These are phyloP conservation scores for Salix arbutifolia DNA, from an alignment of 345 rosid species.

Conservation along the genomic window DNA sequence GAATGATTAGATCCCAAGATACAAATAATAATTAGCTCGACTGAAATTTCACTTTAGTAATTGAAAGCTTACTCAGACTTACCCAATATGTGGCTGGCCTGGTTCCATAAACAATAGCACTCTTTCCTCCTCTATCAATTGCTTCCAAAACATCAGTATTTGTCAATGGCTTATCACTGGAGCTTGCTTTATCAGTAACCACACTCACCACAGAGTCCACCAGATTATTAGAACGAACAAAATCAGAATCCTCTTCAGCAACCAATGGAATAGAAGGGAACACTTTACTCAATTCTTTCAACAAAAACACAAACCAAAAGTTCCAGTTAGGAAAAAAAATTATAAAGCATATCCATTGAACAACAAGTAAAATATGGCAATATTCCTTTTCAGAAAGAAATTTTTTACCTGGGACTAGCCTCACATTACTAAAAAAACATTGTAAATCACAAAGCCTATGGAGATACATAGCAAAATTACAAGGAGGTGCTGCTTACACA, in stretches of 20 bases:
- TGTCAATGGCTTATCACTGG: constrained; percentile 40
- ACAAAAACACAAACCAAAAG: constrained; percentile 13
- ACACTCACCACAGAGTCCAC: constrained; percentile 62
- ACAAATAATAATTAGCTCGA: no score
- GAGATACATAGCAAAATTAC: no score
- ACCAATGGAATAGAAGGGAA: constrained; percentile 89
- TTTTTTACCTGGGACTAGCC: no score
- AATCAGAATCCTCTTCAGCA: constrained; percentile 88
- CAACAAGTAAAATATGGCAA: neutral
- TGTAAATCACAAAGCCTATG: no score
- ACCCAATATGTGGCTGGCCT: constrained; percentile 90
- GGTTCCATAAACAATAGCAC: constrained; percentile 46
- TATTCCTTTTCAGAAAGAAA: no score
- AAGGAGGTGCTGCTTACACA: no score
- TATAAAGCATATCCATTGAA: neutral
- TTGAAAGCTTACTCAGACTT: constrained; percentile 12
- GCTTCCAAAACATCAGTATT: constrained; percentile 65
- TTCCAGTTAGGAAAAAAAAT: neutral
- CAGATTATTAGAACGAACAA: constrained; percentile 56
- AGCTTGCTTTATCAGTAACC: constrained; percentile 42
- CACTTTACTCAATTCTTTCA: constrained; percentile 56
- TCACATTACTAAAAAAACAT: no score
- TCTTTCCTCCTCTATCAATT: constrained; percentile 79
- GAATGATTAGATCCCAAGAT: neutral
- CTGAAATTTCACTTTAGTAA: no score